A percentile compares a stretch with the other conserved stretches of the same genome.
These are phyloP conservation scores for Diplogelasinospora grovesii DNA, from an alignment of 495 filamentous ascomycete species.

Conservation along the genomic window DNA sequence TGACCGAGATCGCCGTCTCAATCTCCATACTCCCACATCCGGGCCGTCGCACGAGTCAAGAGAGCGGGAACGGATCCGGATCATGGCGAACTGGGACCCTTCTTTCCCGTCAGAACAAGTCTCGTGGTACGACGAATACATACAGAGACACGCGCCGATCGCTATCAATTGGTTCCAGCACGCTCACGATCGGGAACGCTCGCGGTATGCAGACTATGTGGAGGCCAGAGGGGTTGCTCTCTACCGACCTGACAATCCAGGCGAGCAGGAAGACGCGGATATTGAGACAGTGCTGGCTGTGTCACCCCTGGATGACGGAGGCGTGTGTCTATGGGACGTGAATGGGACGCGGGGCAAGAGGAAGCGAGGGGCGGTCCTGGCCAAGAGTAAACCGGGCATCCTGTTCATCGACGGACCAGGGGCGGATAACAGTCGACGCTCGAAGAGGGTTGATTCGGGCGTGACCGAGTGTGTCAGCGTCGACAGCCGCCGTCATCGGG, in stretches of 20 bases:
- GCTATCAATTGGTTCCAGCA: constrained; percentile 69
- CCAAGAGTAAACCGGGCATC: constrained; percentile 57
- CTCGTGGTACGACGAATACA: constrained; percentile 84
- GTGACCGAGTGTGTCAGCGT: constrained; percentile 79
- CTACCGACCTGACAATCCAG: constrained; percentile 40
- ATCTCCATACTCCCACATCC: background rate
- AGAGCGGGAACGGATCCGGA: constrained; percentile 41
- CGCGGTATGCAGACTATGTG: constrained; percentile 26
- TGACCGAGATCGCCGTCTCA: background rate
- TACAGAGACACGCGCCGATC: constrained; percentile 71
- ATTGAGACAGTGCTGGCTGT: constrained; percentile 51
- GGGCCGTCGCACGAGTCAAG: constrained; percentile 25
- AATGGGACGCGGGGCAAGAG: constrained; percentile 45
- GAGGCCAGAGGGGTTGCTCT: constrained; percentile 63
- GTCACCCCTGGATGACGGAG: constrained; percentile 78
- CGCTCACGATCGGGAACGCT: constrained; percentile 12
- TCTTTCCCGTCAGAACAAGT: constrained; percentile 59
- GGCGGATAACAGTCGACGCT: constrained; percentile 34
- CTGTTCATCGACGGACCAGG: constrained; percentile 45
- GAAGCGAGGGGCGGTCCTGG: constrained; percentile 60
- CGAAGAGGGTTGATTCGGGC: constrained; percentile 53
- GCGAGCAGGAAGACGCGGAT: constrained; percentile 35
- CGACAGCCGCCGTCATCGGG: constrained; percentile 61
- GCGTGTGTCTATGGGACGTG: constrained; percentile 82
- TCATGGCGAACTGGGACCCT: constrained; percentile 76